Conservation (phyloP, 108 stramenopile species). For the Nitzschia palea region DNA sequence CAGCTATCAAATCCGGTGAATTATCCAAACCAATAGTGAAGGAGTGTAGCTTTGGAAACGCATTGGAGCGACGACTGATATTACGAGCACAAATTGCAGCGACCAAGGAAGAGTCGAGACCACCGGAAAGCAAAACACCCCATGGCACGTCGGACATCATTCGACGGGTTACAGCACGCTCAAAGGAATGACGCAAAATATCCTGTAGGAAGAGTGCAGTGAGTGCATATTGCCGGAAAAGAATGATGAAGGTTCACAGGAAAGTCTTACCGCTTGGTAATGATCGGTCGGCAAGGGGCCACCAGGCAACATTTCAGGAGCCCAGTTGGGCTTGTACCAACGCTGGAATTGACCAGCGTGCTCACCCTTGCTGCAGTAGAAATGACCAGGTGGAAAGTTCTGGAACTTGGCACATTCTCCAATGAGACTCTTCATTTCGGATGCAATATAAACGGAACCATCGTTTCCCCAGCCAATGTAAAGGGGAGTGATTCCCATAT, state of each 20-base stretch:
- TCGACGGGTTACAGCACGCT: slow-evolving; percentile 89
- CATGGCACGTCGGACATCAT: slow-evolving; percentile 99
- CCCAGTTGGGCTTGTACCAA: slow-evolving; percentile 95
- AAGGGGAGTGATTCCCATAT: slow-evolving; percentile 96
- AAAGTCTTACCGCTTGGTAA: slow-evolving; percentile 69
- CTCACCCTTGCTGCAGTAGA: slow-evolving; percentile 82
- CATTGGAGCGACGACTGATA: slow-evolving; percentile 68
- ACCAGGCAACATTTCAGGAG: slow-evolving; percentile 85
- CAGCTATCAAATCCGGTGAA: slow-evolving; percentile 94
- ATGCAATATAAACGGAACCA: slow-evolving; percentile 88
- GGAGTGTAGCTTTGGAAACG: slow-evolving; percentile 93
- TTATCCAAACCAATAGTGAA: slow-evolving; percentile 93
- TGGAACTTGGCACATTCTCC: slow-evolving; percentile 84
- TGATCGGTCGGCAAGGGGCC: slow-evolving; percentile 58
- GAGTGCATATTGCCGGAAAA: no score
- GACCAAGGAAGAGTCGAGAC: slow-evolving; percentile 96
- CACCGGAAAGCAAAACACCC: slow-evolving; percentile 97
- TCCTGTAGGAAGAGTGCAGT: slow-evolving; percentile 31
- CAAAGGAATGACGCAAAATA: slow-evolving; percentile 87
- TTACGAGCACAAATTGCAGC: slow-evolving; percentile 93
- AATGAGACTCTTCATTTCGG: slow-evolving; percentile 94
- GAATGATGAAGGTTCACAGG: no score
- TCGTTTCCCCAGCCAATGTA: slow-evolving; percentile 97
- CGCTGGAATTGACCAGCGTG: slow-evolving; percentile 76
- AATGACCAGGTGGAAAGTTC: slow-evolving; percentile 96